Conservation (phyloP, 169 alveolate genomes). For the Plasmodium coatneyi region DNA sequence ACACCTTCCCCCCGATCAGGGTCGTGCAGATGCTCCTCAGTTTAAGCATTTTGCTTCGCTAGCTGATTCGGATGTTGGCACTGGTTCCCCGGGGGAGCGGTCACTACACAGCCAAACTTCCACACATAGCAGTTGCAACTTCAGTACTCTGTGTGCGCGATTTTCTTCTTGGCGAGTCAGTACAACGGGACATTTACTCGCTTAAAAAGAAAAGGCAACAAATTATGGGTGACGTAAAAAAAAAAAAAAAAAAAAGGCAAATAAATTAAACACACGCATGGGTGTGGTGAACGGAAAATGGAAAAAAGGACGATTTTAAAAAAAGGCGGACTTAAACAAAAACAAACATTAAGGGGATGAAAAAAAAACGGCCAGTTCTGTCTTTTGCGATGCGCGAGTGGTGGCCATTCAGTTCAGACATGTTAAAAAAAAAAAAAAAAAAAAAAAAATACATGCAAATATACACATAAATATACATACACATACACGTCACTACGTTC, state of each 20-base stretch:
- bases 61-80: neutral
- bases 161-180: neutral
- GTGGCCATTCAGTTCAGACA: neutral
- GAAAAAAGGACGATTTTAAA: neutral
- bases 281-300: neutral
- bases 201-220: neutral
- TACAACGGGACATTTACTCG: neutral
- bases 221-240: neutral
- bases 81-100: neutral
- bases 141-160: neutral
- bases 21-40: slow-evolving; percentile 59
- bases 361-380: neutral
- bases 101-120: neutral
- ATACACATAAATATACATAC: neutral
- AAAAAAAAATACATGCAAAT: slow-evolving; percentile 8
- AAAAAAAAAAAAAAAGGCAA: neutral
- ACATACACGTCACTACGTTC: neutral
- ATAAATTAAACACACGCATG: neutral
- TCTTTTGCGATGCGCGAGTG: neutral
- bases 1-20: slow-evolving; percentile 56
- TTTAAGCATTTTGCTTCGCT: slow-evolving; percentile 20
- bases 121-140: neutral
- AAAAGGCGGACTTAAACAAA: neutral
- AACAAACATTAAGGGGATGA: neutral
- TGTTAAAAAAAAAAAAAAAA: slow-evolving; percentile 11